Evolutionary conservation across 2,329 filamentous ascomycete species (phyloP).

Genomic region (Graphiopsis chlorocephala): DNA sequence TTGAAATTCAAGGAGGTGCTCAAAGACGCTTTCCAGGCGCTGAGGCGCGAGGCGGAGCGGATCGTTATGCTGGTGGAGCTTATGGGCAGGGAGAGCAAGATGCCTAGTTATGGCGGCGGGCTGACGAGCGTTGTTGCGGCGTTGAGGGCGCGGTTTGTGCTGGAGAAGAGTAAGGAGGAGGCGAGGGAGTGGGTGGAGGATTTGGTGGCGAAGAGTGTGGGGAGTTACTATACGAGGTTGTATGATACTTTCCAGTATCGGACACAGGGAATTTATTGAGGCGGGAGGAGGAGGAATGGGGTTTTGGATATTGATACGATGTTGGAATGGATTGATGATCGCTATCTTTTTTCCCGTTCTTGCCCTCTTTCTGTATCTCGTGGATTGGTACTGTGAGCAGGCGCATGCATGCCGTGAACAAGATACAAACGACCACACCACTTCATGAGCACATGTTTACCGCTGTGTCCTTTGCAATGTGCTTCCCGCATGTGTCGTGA

Average conservation of each 20-base stretch:
- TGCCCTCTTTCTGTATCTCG: neutral
- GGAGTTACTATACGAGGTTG: conserved; percentile 84
- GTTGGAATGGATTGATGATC: conserved; percentile 8
- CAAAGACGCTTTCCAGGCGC: conserved; percentile 80
- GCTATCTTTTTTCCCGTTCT: neutral
- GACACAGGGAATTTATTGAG: conserved; percentile 80
- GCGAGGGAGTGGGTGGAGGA: conserved; percentile 81
- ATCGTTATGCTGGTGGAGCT: conserved; percentile 79
- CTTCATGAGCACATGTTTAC: no score
- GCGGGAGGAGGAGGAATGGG: neutral
- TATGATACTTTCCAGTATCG: conserved; percentile 75
- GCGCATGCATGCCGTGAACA: no score
- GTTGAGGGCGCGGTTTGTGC: conserved; percentile 71
- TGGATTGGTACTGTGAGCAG: no score
- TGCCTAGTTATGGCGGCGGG: conserved; percentile 78
- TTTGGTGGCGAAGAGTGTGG: conserved; percentile 74
- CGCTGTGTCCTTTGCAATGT: neutral
- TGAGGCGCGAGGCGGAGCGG: conserved; percentile 74
- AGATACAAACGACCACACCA: no score
- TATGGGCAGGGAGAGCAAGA: conserved; percentile 79
- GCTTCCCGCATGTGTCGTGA: no score
- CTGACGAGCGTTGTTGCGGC: conserved; percentile 67
- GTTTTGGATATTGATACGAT: neutral
- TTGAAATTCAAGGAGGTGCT: conserved; percentile 74
- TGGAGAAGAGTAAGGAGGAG: conserved; percentile 78